These are phyloP conservation scores for Tolypocladium pustulatum DNA, from an alignment of 2,329 filamentous ascomycete species.

Conservation along the genomic window DNA sequence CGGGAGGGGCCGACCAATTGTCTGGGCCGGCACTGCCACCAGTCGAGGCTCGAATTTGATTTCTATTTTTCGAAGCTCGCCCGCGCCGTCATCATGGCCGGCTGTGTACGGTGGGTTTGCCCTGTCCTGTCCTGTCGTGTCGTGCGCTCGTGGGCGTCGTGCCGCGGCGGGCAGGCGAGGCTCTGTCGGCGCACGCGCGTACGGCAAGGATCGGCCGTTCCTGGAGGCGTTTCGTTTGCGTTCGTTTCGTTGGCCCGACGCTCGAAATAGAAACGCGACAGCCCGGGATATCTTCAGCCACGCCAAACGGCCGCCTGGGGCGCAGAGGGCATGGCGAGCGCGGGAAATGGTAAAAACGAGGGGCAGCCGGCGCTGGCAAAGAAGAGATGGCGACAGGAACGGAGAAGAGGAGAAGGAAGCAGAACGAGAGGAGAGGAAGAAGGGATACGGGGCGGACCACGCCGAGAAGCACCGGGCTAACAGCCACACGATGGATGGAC, in stretches of 20 bases:
- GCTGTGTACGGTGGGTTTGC: background rate
- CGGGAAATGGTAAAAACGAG: slow-evolving; percentile 3
- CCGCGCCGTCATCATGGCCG: slow-evolving; percentile 3
- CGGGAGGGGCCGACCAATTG: background rate
- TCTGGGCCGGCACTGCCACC: background rate
- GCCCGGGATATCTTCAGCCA: slow-evolving; percentile 4
- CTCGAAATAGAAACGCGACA: background rate
- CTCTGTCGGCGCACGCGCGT: background rate
- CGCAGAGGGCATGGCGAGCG: slow-evolving; percentile 10
- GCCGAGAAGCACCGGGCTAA: background rate
- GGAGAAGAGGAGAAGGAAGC: background rate
- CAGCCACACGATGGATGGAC: background rate
- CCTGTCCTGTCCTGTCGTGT: background rate
- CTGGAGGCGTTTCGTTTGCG: background rate
- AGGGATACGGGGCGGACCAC: background rate
- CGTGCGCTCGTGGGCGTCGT: background rate
- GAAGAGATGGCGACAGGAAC: background rate
- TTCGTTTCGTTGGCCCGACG: slow-evolving; percentile 2
- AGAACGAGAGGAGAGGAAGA: background rate
- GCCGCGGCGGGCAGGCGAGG: background rate
- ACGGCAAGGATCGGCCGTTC: background rate
- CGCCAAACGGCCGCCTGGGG: slow-evolving; percentile 4
- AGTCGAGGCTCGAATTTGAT: background rate
- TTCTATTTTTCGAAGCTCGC: background rate
- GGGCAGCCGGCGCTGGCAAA: background rate